These are phyloP conservation scores for Hypoxylon perforatum DNA, from an alignment of 495 filamentous ascomycete genomes.

Conservation along the genomic window DNA sequence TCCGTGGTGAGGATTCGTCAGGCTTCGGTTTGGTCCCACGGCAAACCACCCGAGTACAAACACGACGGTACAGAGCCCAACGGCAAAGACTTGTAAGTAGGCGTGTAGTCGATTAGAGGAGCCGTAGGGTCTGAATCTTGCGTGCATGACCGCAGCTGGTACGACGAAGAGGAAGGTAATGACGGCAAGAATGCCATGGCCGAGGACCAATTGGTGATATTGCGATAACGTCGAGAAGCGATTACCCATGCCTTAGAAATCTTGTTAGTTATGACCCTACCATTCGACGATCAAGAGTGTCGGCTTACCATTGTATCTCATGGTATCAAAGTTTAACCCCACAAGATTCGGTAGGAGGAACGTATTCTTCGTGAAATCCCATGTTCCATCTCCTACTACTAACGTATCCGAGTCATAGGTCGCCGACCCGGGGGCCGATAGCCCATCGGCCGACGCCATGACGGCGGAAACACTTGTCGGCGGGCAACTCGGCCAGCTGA, in stretches of 20 bases:
- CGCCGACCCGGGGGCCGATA: constrained; percentile 83
- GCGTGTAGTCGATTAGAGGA: constrained; percentile 80
- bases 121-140: constrained; percentile 75
- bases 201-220: constrained; percentile 83
- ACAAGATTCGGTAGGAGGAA: constrained; percentile 89
- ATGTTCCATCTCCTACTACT: constrained; percentile 90
- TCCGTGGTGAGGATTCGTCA: constrained; percentile 95
- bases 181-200: constrained; percentile 85
- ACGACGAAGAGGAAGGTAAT: constrained; percentile 90
- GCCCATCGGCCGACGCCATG: constrained; percentile 64
- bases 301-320: constrained; percentile 88
- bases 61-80: constrained; percentile 75
- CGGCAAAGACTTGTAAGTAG: constrained; percentile 84
- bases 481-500: constrained; percentile 9
- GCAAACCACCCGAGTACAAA: constrained; percentile 84
- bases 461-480: constrained; percentile 43
- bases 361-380: constrained; percentile 84
- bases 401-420: constrained; percentile 85
- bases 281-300: neutral
- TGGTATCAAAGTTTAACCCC: constrained; percentile 92
- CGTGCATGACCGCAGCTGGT: constrained; percentile 78
- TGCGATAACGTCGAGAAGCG: constrained; percentile 78
- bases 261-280: constrained; percentile 17
- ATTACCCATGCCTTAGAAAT: constrained; percentile 83
- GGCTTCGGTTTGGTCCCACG: constrained; percentile 76